Base-by-base conservation (phyloP, 2,329 filamentous ascomycete genomes). In the Gnomoniopsis smithogilvyi region DNA sequence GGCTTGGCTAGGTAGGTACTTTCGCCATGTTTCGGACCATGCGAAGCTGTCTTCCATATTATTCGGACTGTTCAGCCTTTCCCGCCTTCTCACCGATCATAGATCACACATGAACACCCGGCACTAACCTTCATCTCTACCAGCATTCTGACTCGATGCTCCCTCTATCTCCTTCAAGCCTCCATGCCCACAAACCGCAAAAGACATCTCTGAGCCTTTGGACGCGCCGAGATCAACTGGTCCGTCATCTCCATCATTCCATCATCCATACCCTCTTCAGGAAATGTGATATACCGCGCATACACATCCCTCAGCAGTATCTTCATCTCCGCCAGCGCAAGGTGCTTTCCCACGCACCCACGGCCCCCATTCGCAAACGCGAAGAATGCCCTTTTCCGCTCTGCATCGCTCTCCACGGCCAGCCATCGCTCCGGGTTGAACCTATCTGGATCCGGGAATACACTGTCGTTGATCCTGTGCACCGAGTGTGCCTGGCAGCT, bases 391-490 rank as follows among this genome's bases (percentile, higher is more conserved):
- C 83, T 76, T 64, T 83, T 83, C 59, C 84, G 78, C 66, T 94
- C 89, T 60, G 88, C 81, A 66, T 43, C 22, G 2, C 90, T 91
- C 49, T 87, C 81, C 10, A 82, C 79, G 17, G 81, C 85, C 64
- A 96, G 83, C 93, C 93, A 97, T 65, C 94, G 82, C 58, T 94
- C 90, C 0, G 93, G 93, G 53, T 87, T 80, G 68, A 93, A 97
- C 6, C 72, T 74, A 61, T 96, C 89, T 0, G 92, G 89, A 47
- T 92, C 82, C 1, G 88, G 86, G 69, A 96, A 98, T 1, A 92
- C 88, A 58, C 86, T 80, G 12, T 74, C 70, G 63, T 88, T 81
- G 58, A 85, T 74, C 21, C 80, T 79, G 63, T 88, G 83, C 36
- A 86, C 76, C 12, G 84, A 86, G 66, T 80, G 84, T 1, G 85